Conservation (phyloP, 768 basidiomycete species). For the Fomitopsis serialis region DNA sequence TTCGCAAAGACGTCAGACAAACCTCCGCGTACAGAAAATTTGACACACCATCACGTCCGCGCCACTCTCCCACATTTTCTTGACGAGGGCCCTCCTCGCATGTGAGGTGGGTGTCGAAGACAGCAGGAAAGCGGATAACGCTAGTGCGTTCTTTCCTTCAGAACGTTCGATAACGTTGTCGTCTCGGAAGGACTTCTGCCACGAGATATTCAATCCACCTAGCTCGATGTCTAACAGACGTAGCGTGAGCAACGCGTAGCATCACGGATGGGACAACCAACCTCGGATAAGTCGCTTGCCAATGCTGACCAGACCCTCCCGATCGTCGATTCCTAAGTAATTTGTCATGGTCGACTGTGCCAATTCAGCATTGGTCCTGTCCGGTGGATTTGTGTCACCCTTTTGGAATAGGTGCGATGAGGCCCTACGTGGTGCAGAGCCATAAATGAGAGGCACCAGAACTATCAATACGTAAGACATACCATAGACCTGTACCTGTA, state of each 20-base stretch:
- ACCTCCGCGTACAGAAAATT: background rate
- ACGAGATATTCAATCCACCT: slow-evolving; percentile 39
- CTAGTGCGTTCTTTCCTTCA: slow-evolving; percentile 51
- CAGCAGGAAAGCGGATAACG: slow-evolving; percentile 82
- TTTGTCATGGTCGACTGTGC: slow-evolving; percentile 47
- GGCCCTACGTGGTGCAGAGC: slow-evolving; percentile 44
- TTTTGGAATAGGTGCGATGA: slow-evolving; percentile 59
- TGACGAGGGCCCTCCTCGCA: slow-evolving; percentile 60
- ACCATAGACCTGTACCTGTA: slow-evolving; percentile 84
- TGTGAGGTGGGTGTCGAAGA: slow-evolving; percentile 61
- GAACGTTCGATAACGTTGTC: slow-evolving; percentile 35
- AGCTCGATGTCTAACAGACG: slow-evolving; percentile 38
- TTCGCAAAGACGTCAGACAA: slow-evolving; percentile 20
- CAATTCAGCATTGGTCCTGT: slow-evolving; percentile 30
- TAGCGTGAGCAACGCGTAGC: slow-evolving; percentile 7
- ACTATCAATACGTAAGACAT: slow-evolving; percentile 2
- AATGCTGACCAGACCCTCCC: slow-evolving; percentile 62
- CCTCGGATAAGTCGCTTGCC: slow-evolving; percentile 60
- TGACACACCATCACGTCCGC: slow-evolving; percentile 69
- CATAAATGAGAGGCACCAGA: slow-evolving; percentile 1
- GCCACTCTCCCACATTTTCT: slow-evolving; percentile 90
- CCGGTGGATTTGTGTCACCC: slow-evolving; percentile 11
- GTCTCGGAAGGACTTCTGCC: slow-evolving; percentile 55
- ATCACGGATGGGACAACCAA: slow-evolving; percentile 20
- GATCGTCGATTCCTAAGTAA: slow-evolving; percentile 76